Conservation (phyloP, 257 asterid species). For the Solanum bulbocastanum region DNA sequence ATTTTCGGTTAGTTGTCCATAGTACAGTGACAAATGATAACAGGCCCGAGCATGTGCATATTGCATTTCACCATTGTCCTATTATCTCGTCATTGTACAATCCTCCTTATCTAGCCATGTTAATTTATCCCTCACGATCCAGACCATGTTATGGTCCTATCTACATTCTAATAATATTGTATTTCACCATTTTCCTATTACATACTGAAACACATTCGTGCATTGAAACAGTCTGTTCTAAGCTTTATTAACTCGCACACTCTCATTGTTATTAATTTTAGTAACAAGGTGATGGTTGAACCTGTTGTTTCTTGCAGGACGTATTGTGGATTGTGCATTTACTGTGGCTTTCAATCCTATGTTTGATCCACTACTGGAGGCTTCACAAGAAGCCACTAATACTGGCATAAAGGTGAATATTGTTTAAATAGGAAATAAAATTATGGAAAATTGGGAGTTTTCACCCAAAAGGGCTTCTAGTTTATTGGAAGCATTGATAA, state of each 20-base stretch:
- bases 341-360: constrained; percentile 96
- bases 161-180: neutral
- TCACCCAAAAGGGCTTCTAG: neutral
- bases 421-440: neutral
- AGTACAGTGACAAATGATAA: neutral
- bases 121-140: neutral
- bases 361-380: constrained; percentile 90
- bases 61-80: neutral
- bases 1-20: neutral
- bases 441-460: neutral
- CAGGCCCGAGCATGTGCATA: neutral
- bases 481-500: neutral
- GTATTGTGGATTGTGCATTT: constrained; percentile 90
- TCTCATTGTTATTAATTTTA: neutral
- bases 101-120: neutral
- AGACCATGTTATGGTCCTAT: neutral
- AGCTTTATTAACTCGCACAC: neutral
- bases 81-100: neutral
- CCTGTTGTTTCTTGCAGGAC: constrained; percentile 43
- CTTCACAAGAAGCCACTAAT: constrained; percentile 95
- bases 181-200: neutral
- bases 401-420: constrained; percentile 83
- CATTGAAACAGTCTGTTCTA: neutral
- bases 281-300: neutral
- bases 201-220: neutral